phyloP scores from a whole-genome alignment of 139 green algal species.

The Chlamydomonas sphaeroides region DNA sequence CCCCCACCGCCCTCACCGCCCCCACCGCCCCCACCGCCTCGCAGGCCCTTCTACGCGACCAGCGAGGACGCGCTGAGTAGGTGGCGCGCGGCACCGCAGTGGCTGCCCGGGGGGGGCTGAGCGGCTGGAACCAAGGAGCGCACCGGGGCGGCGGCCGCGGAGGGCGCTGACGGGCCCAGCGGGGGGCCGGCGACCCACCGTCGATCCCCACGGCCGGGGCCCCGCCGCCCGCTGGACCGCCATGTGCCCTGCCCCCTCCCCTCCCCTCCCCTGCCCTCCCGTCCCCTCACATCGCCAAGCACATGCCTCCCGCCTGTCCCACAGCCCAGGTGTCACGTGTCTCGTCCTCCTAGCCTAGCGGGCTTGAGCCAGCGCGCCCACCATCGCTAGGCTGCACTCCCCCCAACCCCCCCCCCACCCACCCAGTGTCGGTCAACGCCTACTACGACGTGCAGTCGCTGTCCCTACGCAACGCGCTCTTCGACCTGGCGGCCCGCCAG shows the following conservation, averaged over 20 bases:
- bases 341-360: too few species aligned
- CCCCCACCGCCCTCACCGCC: neutral
- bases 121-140: neutral
- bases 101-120: neutral
- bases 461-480: constrained; percentile 7
- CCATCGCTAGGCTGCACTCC: neutral
- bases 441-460: constrained; percentile 37
- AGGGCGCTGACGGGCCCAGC: neutral
- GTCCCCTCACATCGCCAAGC: too few species aligned
- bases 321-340: too few species aligned
- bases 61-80: constrained; percentile 10
- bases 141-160: too few species aligned
- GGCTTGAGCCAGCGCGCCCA: too few species aligned
- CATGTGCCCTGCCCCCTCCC: too few species aligned
- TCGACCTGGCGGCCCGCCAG: constrained; percentile 22
- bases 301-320: neutral
- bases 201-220: too few species aligned
- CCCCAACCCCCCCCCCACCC: neutral
- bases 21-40: neutral
- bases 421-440: neutral
- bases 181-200: too few species aligned
- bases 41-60: constrained; percentile 15
- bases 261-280: too few species aligned
- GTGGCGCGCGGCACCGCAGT: too few species aligned
- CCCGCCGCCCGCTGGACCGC: too few species aligned